phyloP scores from a whole-genome alignment of 2,329 filamentous ascomycete species.

The Neonectria sp. region DNA sequence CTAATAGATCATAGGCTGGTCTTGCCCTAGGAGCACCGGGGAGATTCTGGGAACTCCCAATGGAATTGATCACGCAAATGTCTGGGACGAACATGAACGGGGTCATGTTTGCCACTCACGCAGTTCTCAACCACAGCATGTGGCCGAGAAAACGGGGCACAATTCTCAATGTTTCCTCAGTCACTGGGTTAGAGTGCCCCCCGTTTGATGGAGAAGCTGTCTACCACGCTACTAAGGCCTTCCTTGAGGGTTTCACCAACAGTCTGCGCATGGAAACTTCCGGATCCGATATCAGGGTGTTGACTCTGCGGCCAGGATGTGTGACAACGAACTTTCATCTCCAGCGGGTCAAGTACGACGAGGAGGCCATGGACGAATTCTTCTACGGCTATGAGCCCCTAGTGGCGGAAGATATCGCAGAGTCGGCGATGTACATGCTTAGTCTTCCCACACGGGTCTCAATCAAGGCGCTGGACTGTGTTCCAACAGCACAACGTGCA shows the following conservation, averaged over 20 bases:
- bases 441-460: constrained; percentile 15
- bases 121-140: constrained; percentile 47
- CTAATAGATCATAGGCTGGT: constrained; percentile 6
- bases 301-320: constrained; percentile 26
- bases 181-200: constrained; percentile 20
- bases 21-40: constrained; percentile 27
- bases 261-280: constrained; percentile 11
- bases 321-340: constrained; percentile 29
- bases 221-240: constrained; percentile 25
- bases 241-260: constrained; percentile 21
- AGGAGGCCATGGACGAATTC: constrained; percentile 29
- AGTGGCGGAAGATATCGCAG: constrained; percentile 22
- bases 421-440: constrained; percentile 27
- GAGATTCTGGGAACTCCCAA: constrained; percentile 22
- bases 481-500: constrained; percentile 24
- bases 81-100: constrained; percentile 53
- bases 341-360: constrained; percentile 26
- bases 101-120: constrained; percentile 46
- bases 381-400: constrained; percentile 23
- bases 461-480: constrained; percentile 32
- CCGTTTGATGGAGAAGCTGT: constrained; percentile 26
- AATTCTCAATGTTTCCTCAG: constrained; percentile 26
- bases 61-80: constrained; percentile 22
- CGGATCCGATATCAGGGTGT: constrained; percentile 20
- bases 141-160: constrained; percentile 22